These are phyloP conservation scores for Staphylotrichum longicolle DNA, from an alignment of 495 filamentous ascomycete genomes.

Conservation along the genomic window DNA sequence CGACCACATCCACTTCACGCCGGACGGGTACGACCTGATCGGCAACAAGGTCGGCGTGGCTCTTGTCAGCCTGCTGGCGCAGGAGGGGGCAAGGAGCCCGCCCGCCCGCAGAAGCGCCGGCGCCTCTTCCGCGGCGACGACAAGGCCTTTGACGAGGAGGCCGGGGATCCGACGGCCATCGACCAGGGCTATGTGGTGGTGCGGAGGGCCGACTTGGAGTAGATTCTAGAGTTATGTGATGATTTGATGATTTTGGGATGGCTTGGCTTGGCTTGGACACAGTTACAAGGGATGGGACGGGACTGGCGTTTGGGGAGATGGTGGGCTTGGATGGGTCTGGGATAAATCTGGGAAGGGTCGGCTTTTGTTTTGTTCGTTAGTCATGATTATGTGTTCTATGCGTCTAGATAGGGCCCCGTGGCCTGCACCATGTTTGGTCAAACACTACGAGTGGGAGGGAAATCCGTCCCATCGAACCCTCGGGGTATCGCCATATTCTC, in stretches of 20 bases:
- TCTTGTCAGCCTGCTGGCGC: constrained; percentile 44
- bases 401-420: constrained; percentile 4
- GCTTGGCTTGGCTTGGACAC: no score
- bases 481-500: neutral
- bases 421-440: neutral
- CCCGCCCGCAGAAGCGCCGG: constrained; percentile 28
- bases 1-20: constrained; percentile 60
- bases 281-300: neutral
- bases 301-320: constrained; percentile 16
- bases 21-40: constrained; percentile 58
- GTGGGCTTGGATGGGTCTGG: neutral
- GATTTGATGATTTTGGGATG: neutral
- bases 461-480: neutral
- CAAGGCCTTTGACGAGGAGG: constrained; percentile 43
- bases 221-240: constrained; percentile 4
- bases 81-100: constrained; percentile 32
- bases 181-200: constrained; percentile 50
- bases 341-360: neutral
- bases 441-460: no score
- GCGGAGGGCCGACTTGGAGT: constrained; percentile 44
- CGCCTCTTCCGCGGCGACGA: constrained; percentile 38
- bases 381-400: constrained; percentile 17
- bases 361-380: constrained; percentile 2
- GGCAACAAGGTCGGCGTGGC: constrained; percentile 52
- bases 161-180: constrained; percentile 37